Conservation (phyloP, 1,284 basidiomycete genomes). For the Cryptococcus jaspeensis region DNA sequence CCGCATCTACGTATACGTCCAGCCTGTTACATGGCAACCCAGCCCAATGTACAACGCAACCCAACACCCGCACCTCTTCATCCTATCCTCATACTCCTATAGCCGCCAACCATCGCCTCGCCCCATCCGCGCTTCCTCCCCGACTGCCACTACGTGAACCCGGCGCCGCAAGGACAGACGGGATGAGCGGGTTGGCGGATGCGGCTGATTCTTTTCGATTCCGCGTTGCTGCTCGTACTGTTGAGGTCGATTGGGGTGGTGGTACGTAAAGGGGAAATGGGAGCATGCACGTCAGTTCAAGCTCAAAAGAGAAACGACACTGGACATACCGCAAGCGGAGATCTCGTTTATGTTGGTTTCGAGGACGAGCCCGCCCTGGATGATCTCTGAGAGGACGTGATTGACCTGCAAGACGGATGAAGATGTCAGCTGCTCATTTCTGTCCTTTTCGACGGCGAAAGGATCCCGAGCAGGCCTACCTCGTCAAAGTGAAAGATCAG, state of each 20-base stretch:
- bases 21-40: too few species aligned
- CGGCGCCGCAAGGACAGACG: slow-evolving; percentile 34
- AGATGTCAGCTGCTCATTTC: neutral
- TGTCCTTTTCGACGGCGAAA: neutral
- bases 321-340: slow-evolving; percentile 65
- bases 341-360: slow-evolving; percentile 97
- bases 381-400: slow-evolving; percentile 88
- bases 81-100: slow-evolving; percentile 37
- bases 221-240: slow-evolving; percentile 36
- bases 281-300: neutral
- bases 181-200: slow-evolving; percentile 44
- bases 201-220: slow-evolving; percentile 47
- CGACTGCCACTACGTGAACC: too few species aligned
- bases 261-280: neutral
- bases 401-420: slow-evolving; percentile 64
- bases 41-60: too few species aligned
- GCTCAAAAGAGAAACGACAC: neutral
- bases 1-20: too few species aligned
- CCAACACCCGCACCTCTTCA: too few species aligned
- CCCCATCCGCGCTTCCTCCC: slow-evolving; percentile 35
- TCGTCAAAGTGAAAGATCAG: slow-evolving; percentile 99
- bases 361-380: slow-evolving; percentile 95
- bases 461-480: slow-evolving; percentile 54
- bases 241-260: neutral
- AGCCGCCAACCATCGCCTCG: slow-evolving; percentile 43